Evolutionary conservation across 176 grass and related monocot species (phyloP).

Genomic region (maize (Zea mays)): Zm-B73-REFERENCE-NAM-5.0 NC_050105.1:134594501-134595000

Average conservation of each 20-base stretch:
- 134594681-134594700: conserved; percentile 30
- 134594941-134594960: background rate
- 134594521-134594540: conserved; percentile 11
- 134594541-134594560: conserved; percentile 19
- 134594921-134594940: conserved; percentile 39
- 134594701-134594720: conserved; percentile 37
- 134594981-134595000: conserved; percentile 47
- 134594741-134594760: conserved; percentile 84
- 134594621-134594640: background rate
- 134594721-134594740: conserved; percentile 95
- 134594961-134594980: conserved; percentile 14
- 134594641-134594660: conserved; percentile 4
- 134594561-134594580: too few species aligned
- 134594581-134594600: conserved; percentile 32
- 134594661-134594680: background rate
- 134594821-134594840: conserved; percentile 94
- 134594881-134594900: conserved; percentile 82
- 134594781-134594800: conserved; percentile 92
- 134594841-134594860: conserved; percentile 90
- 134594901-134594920: conserved; percentile 66
- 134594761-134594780: conserved; percentile 98
- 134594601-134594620: conserved; percentile 46
- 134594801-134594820: conserved; percentile 90
- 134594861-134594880: conserved; percentile 90
- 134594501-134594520: conserved; percentile 5